Base-by-base conservation (phyloP, 257 asterid genomes). In the Paraleonurus japonicus region DNA sequence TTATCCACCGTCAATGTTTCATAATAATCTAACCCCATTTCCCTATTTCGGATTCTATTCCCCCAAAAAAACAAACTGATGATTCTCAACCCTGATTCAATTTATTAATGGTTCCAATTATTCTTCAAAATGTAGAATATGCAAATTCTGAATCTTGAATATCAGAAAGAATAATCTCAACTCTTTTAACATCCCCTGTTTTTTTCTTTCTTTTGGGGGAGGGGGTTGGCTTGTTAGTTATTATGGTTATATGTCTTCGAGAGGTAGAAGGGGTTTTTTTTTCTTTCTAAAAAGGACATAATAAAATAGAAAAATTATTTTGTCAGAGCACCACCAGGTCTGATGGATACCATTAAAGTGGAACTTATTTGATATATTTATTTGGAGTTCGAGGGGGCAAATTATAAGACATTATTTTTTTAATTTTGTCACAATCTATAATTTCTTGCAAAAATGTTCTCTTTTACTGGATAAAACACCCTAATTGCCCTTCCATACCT, bases 21-120 rank as follows among this genome's bases (percentile, higher is more conserved):
- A 62, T 90, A 93, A 75, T 89, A 89, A 90, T 90, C 97, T 84
- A 87, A 79, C 64, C 92, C 96, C 96, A 85, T 90, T 54, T 7
- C 57, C 57, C 57, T 16, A 47, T 47, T 47, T 47, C 10, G 23
- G 55, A 48, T 48, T 2, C 51, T 24, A 41, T 11, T 16, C 48
- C n/a, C 48, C 24, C 58, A 19, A 37, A 12, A 28, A 35, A 27
- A n/a, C 27, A 15, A 24, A 45, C n/a, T n/a, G 17, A 45, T 11
- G 32, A 63, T 74, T 28, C 32, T 16, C n/a, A 61, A 47, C 41
- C 69, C 24, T 6, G 12, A 20, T 16, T 9, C 30, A 27, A 28
- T 73, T 2, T 6, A 17, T 35, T 20, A 45, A 27, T 76, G 78
- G 53, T 60, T 41, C 16, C 33, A 15, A n/a, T 20, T 41, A 51